Evolutionary conservation across 169 alveolate genomes (phyloP).

Genomic region (Perkinsus marinus): DNA sequence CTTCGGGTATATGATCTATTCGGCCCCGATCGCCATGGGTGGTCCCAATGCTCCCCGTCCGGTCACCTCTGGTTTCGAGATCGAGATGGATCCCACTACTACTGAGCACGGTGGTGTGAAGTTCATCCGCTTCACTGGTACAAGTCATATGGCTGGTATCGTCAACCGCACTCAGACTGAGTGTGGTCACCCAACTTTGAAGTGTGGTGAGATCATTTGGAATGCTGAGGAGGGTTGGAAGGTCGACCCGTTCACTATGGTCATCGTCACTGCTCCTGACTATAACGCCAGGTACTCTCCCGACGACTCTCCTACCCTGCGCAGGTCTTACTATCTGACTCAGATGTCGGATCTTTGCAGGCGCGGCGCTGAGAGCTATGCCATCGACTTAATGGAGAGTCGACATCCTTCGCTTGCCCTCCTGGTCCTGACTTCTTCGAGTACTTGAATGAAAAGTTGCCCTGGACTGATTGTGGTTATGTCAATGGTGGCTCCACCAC

Average conservation of each 20-base stretch:
- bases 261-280: neutral
- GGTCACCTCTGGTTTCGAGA: neutral
- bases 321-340: neutral
- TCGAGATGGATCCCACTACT: neutral
- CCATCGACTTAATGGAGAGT: neutral
- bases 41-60: neutral
- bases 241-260: neutral
- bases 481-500: neutral
- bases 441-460: neutral
- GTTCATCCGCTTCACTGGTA: neutral
- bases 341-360: neutral
- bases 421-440: neutral
- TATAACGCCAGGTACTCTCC: neutral
- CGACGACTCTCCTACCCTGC: neutral
- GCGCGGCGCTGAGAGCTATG: neutral
- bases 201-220: neutral
- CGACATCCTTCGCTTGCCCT: neutral
- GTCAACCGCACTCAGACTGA: neutral
- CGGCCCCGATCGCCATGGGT: neutral
- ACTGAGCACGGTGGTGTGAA: neutral
- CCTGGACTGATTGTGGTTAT: neutral
- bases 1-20: neutral
- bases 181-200: neutral
- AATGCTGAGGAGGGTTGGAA: neutral
- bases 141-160: neutral